A percentile compares a stretch with the other conserved stretches of the same genome.
These are phyloP conservation scores for Turritis glabra DNA, from an alignment of 345 rosid genomes.

Conservation along the genomic window DNA sequence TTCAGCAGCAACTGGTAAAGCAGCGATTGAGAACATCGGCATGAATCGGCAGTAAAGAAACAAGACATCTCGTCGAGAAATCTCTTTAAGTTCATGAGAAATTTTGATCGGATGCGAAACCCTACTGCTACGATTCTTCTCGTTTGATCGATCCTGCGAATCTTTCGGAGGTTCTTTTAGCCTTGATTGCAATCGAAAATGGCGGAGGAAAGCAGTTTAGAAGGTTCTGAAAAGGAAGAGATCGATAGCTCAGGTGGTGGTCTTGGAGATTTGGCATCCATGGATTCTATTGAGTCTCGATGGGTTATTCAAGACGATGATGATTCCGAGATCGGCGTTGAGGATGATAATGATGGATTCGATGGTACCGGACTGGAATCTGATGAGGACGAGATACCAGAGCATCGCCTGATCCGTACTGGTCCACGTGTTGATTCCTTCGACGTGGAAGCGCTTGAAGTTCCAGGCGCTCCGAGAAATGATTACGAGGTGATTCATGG, in stretches of 20 bases:
- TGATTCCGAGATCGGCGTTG: conserved; percentile 65
- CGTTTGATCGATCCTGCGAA: conserved; percentile 20
- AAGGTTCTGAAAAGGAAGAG: conserved; percentile 52
- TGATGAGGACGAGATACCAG: conserved; percentile 73
- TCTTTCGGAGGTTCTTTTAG: neutral
- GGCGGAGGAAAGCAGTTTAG: conserved; percentile 61
- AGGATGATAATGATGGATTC: conserved; percentile 43
- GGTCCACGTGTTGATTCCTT: conserved; percentile 88
- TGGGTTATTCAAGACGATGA: conserved; percentile 96
- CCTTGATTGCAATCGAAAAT: conserved; percentile 25
- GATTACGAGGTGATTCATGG: conserved; percentile 64
- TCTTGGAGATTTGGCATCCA: conserved; percentile 49
- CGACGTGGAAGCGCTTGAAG: conserved; percentile 96
- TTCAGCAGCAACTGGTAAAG: conserved; percentile 30
- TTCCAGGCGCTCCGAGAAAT: conserved; percentile 75
- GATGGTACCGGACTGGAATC: conserved; percentile 56
- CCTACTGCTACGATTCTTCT: conserved; percentile 1
- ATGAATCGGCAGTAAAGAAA: conserved; percentile 6
- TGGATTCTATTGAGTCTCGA: conserved; percentile 85
- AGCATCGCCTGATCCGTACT: conserved; percentile 83
- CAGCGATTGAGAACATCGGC: conserved; percentile 28
- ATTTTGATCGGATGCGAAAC: conserved; percentile 26
- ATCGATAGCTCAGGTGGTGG: conserved; percentile 43
- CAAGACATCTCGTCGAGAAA: conserved; percentile 20
- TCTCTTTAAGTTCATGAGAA: too few species aligned